Percentiles rank a stretch among this genome's conserved stretches.
phyloP scores from a whole-genome alignment of 2,329 filamentous ascomycete species.

The Didymella glomerata region DNA sequence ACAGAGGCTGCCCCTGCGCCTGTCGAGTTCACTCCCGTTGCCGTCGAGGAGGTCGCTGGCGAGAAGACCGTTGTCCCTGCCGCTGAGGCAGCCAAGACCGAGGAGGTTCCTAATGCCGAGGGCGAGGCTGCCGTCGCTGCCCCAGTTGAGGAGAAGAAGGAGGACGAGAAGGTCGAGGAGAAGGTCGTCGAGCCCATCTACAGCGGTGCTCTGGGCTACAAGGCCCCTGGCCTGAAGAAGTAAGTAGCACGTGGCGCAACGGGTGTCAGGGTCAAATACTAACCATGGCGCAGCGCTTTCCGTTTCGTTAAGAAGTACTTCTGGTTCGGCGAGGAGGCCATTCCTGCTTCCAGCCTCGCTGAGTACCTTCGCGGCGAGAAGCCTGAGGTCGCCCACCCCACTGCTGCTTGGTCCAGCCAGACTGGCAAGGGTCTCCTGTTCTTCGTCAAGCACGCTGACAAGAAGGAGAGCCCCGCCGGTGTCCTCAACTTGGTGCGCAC shows the following conservation, averaged over 20 bases:
- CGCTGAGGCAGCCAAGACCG: slow-evolving; percentile 50
- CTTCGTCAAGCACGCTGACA: slow-evolving; percentile 81
- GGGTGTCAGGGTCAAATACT: slow-evolving; percentile 16
- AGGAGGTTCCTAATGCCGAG: slow-evolving; percentile 29
- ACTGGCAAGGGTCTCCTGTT: slow-evolving; percentile 96
- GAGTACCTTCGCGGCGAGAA: slow-evolving; percentile 90
- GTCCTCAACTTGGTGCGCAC: slow-evolving; percentile 83
- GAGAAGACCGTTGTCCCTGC: slow-evolving; percentile 45
- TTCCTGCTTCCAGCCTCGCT: slow-evolving; percentile 76
- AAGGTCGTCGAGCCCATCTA: slow-evolving; percentile 71
- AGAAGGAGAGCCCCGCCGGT: slow-evolving; percentile 82
- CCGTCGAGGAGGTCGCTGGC: slow-evolving; percentile 55
- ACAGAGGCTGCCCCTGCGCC: slow-evolving; percentile 48
- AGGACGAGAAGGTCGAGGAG: slow-evolving; percentile 57
- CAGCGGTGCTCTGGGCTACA: slow-evolving; percentile 88
- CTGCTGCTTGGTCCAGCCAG: slow-evolving; percentile 87
- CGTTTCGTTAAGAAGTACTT: slow-evolving; percentile 94
- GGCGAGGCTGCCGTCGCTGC: slow-evolving; percentile 37
- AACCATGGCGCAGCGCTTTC: slow-evolving; percentile 71
- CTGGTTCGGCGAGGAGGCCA: slow-evolving; percentile 68
- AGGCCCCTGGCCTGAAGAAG: slow-evolving; percentile 89
- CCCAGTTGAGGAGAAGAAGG: slow-evolving; percentile 49
- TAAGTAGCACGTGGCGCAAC: slow-evolving; percentile 60
- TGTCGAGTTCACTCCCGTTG: slow-evolving; percentile 48
- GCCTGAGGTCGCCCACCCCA: slow-evolving; percentile 77